Evolutionary conservation across 345 rosid genomes (phyloP), one percentile per base, ranked within the genome.

Genomic region (Euphorbia peplus): DNA sequence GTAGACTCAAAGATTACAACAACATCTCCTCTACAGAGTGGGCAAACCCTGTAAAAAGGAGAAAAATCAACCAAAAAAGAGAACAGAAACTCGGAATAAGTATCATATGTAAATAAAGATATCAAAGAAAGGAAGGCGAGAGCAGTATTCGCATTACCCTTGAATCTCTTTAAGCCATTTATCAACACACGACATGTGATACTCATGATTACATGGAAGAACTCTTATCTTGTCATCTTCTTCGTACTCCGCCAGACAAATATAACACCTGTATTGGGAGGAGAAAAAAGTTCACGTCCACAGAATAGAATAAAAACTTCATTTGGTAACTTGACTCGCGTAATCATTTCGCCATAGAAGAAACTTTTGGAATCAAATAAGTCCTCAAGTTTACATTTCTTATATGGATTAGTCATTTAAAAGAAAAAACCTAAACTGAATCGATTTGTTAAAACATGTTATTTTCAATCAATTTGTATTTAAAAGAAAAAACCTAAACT

Each of bases 121-220:
- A 18, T 5, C 29, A 5, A 50, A 59, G 7, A 61, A 18, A 69
- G 44, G 30, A 4, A 19, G 37, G 12, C 41, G 32, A 74, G 35
- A 21, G 37, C 47, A 22, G 29, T 4, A 60, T 16, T 37, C 24
- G 63, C 7, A 54, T 60, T 82, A 86, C 95, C 95, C 90, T 6
- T 86, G 95, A 70, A 88, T 88, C 83, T 88, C 91, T 81, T 89
- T 89, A 44, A 89, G 88, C 95, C 95, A 89, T 83, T 89, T 89
- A 75, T 86, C 95, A 12, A 89, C 85, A 48, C 95, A 88, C 16
- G 81, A 70, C 91, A 86, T 84, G 75, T 89, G 95, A 70, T 86
- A 89, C 75, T 89, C 95, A 10, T 89, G 95, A 70, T 81, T 83
- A 85, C 95, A 89, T 10, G 95, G 95, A 59, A 89, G 95, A 75